Conservation (phyloP, 768 basidiomycete genomes). For the Lactarius psammicola region DNA sequence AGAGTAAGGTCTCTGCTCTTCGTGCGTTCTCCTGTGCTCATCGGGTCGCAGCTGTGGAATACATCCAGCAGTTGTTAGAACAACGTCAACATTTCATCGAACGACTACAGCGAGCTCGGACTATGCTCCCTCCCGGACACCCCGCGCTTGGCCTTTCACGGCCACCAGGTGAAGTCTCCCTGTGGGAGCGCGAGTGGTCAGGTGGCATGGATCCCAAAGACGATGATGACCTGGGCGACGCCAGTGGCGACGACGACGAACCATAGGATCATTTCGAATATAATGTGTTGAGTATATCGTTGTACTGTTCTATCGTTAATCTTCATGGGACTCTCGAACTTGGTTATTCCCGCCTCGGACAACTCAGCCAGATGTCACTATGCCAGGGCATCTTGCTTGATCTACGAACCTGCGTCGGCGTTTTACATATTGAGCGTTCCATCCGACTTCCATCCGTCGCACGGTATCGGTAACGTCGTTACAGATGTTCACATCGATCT, state of each 20-base stretch:
- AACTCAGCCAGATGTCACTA: slow-evolving; percentile 5
- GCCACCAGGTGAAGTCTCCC: slow-evolving; percentile 37
- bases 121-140: slow-evolving; percentile 57
- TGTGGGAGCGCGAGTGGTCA: slow-evolving; percentile 86
- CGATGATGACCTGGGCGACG: slow-evolving; percentile 25
- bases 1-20: slow-evolving; percentile 58
- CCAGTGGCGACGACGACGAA: slow-evolving; percentile 29
- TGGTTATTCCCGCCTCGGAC: slow-evolving; percentile 3
- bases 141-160: slow-evolving; percentile 45
- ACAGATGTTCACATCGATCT: background rate
- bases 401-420: background rate
- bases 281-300: slow-evolving; percentile 27
- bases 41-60: slow-evolving; percentile 70
- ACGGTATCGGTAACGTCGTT: slow-evolving; percentile 2
- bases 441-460: background rate
- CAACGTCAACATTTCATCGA: slow-evolving; percentile 56
- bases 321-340: slow-evolving; percentile 16
- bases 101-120: slow-evolving; percentile 60
- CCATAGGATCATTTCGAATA: slow-evolving; percentile 24
- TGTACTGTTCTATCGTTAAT: slow-evolving; percentile 27
- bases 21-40: slow-evolving; percentile 19
- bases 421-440: background rate
- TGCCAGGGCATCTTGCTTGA: background rate
- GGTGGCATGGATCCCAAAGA: slow-evolving; percentile 53
- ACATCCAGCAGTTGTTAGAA: slow-evolving; percentile 64